Conservation (phyloP, 2,329 filamentous ascomycete genomes). For the Tolypocladium inflatum region DNA sequence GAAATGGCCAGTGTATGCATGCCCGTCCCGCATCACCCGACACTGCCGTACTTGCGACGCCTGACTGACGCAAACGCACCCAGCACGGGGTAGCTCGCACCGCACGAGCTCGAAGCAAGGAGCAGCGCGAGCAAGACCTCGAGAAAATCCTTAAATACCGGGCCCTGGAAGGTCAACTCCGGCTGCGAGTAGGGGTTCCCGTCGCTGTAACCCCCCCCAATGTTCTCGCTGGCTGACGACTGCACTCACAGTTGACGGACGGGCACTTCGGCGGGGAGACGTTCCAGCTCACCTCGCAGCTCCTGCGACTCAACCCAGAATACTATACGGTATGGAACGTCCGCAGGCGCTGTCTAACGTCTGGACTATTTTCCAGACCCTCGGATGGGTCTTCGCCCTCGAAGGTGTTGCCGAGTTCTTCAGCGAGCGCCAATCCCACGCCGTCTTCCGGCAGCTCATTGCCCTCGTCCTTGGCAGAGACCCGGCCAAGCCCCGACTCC, state of each 20-base stretch:
- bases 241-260: conserved; percentile 21
- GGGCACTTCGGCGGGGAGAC: conserved; percentile 43
- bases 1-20: neutral
- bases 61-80: neutral
- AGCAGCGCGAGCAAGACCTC: conserved; percentile 61
- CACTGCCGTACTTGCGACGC: neutral
- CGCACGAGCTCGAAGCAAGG: conserved; percentile 51
- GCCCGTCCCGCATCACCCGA: neutral
- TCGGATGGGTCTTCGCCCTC: conserved; percentile 41
- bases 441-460: conserved; percentile 54
- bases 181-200: conserved; percentile 42
- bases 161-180: conserved; percentile 58
- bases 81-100: conserved; percentile 79
- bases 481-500: conserved; percentile 32
- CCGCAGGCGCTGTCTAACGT: conserved; percentile 61
- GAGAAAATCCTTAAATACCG: conserved; percentile 70
- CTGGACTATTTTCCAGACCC: conserved; percentile 45
- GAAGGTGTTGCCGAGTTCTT: conserved; percentile 44
- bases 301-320: conserved; percentile 71
- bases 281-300: conserved; percentile 60
- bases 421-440: conserved; percentile 45
- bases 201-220: neutral
- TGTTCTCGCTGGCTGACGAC: neutral
- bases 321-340: conserved; percentile 91
- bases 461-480: conserved; percentile 42